Evolutionary conservation across 768 basidiomycete species (phyloP), one percentile per base, ranked within the genome.

Genomic region (Boletus speciosus): DNA sequence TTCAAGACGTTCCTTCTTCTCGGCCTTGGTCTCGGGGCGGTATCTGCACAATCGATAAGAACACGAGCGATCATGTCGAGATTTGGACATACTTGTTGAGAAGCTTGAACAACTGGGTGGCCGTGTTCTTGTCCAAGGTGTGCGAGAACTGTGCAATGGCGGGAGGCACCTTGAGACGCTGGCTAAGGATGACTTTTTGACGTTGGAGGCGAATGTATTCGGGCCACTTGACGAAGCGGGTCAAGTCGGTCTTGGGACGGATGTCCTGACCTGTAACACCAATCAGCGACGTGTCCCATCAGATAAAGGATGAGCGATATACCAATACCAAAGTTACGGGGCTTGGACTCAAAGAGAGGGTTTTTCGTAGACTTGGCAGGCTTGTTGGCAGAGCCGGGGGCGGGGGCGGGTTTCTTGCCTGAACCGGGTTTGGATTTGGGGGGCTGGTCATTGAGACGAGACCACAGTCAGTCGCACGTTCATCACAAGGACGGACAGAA

Each of bases 121-220:
- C 96, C 47, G 95, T 98, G 83, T 98, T 98, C 84, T 97, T 98
- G 84, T 99, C 96, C 69, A 99, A 81, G 42, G 94, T 94, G 83
- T 88, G 82, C n/a, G 86, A 84, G 81, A 98, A 98, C 73, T 99
- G 96, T 45, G 94, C 91, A 65, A 99, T 95, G 63, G 96, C 92
- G 38, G 96, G 96, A 61, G 96, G 96, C 27, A 97, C 94, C 83
- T 98, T 98, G 64, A 98, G 81, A 66, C 96, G 92, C 77, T 98
- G 93, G 82, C 90, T 79, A 56, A 98, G 87, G 76, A 98, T 96
- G 67, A 98, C 93, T 79, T 98, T 98, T 76, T 98, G 94, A 71
- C 96, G 86, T 71, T 98, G 96, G 43, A 98, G 88, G 69, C 94
- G 92, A 64, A 98, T 85, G 69, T 98, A 98, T 78, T 95, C 93